Evolutionary conservation across 2,329 filamentous ascomycete species (phyloP).

Genomic region (Lasiodiplodia hormozganensis): DNA sequence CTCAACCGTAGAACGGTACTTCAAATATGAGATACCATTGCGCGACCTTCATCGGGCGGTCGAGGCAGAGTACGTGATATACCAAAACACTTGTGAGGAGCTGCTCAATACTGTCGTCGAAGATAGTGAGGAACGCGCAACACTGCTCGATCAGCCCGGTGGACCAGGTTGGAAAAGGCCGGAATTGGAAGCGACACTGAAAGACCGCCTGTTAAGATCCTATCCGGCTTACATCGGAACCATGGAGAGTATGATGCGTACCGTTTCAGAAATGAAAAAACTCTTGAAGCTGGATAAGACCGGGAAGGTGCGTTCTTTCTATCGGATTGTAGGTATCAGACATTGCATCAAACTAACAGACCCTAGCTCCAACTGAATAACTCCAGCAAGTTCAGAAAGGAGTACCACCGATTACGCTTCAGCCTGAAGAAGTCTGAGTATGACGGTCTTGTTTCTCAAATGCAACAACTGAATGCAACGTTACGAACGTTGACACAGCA

Average conservation of each 20-base stretch:
- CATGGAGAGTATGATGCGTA: not conserved
- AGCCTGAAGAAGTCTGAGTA: slow-evolving; percentile 40
- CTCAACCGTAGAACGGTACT: slow-evolving; percentile 38
- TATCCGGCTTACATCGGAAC: not conserved
- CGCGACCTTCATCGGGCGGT: slow-evolving; percentile 36
- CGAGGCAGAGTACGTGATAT: slow-evolving; percentile 36
- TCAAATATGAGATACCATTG: slow-evolving; percentile 37
- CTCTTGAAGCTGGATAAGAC: not conserved
- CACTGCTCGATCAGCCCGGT: slow-evolving; percentile 35
- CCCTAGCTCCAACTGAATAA: slow-evolving; percentile 36
- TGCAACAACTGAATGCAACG: slow-evolving; percentile 35
- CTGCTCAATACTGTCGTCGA: slow-evolving; percentile 35
- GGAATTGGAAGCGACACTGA: slow-evolving; percentile 12
- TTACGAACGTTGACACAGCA: slow-evolving; percentile 39
- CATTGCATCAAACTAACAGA: not conserved
- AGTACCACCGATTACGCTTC: slow-evolving; percentile 41
- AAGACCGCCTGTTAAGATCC: not conserved
- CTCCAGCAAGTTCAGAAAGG: slow-evolving; percentile 37
- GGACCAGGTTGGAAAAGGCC: slow-evolving; percentile 36
- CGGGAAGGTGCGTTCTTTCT: slow-evolving; percentile 22
- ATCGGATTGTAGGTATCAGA: not conserved
- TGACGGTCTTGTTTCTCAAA: slow-evolving; percentile 36
- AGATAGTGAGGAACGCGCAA: slow-evolving; percentile 33
- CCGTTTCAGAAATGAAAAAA: not conserved
- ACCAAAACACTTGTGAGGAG: slow-evolving; percentile 38